These are phyloP conservation scores for Epipyxis sp. DNA, from an alignment of 108 stramenopile genomes.

Conservation along the genomic window DNA sequence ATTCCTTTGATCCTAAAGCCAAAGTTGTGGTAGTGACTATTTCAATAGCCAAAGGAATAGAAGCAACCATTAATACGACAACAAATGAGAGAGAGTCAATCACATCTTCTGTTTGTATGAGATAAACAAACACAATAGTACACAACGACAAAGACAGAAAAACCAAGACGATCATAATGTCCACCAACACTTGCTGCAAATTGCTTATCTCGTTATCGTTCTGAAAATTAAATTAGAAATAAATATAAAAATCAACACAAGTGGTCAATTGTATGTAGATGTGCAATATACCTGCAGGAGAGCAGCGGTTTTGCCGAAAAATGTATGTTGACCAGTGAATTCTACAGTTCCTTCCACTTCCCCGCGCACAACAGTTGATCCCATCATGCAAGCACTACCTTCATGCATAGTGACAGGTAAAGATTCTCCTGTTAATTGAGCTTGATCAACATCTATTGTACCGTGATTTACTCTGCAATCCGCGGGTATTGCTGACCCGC, in stretches of 20 bases:
- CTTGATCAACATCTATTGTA: constrained; percentile 65
- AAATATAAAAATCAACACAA: background rate
- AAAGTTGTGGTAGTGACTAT: constrained; percentile 71
- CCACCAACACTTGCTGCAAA: constrained; percentile 64
- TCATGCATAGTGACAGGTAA: constrained; percentile 71
- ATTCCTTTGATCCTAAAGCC: constrained; percentile 64
- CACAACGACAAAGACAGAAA: constrained; percentile 57
- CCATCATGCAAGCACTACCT: constrained; percentile 63
- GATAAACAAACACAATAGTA: constrained; percentile 39
- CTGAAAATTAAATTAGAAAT: background rate
- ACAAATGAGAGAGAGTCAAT: constrained; percentile 56
- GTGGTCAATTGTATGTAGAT: background rate
- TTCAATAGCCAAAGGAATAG: constrained; percentile 75
- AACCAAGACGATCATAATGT: constrained; percentile 65
- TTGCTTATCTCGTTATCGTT: constrained; percentile 54
- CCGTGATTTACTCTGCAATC: constrained; percentile 33
- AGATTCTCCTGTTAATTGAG: constrained; percentile 75
- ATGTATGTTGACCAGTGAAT: constrained; percentile 65
- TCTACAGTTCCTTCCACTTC: constrained; percentile 59
- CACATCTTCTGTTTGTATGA: background rate
- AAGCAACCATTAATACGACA: constrained; percentile 71
- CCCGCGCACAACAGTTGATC: constrained; percentile 69
- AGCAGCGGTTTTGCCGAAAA: constrained; percentile 72
- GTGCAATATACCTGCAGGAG: constrained; percentile 42
- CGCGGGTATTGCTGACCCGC: constrained; percentile 37